phyloP scores from a whole-genome alignment of 2,329 filamentous ascomycete genomes.

The Didymella pinodella region DNA sequence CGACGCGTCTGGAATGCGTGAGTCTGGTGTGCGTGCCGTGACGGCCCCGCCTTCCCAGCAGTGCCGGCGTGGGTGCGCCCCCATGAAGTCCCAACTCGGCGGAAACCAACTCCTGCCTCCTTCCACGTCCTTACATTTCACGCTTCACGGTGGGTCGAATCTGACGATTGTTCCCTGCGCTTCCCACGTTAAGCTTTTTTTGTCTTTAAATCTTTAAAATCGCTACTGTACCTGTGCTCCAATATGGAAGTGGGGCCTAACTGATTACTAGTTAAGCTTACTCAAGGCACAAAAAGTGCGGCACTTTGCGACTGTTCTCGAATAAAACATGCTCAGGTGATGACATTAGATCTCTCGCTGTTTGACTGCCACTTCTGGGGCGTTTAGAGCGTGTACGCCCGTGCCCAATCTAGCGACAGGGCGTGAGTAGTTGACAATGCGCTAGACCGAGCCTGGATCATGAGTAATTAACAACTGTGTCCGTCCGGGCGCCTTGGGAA shows the following conservation, averaged over 20 bases:
- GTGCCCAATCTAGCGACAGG: slow-evolving; percentile 1
- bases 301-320: neutral
- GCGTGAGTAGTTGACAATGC: slow-evolving; percentile 3
- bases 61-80: no score
- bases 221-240: neutral
- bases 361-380: slow-evolving; percentile 1
- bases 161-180: neutral
- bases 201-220: no score
- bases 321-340: neutral
- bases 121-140: neutral
- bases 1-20: no score
- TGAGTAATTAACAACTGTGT: neutral
- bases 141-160: neutral
- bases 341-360: neutral
- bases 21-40: no score
- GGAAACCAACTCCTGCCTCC: no score
- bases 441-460: neutral
- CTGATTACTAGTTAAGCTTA: neutral
- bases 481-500: neutral
- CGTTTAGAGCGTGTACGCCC: slow-evolving; percentile 9
- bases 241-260: neutral
- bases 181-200: neutral
- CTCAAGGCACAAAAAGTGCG: neutral
- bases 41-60: no score
- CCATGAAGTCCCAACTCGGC: no score